Conservation (phyloP, 2,329 filamentous ascomycete species). For the Ophiostoma piceae region DNA sequence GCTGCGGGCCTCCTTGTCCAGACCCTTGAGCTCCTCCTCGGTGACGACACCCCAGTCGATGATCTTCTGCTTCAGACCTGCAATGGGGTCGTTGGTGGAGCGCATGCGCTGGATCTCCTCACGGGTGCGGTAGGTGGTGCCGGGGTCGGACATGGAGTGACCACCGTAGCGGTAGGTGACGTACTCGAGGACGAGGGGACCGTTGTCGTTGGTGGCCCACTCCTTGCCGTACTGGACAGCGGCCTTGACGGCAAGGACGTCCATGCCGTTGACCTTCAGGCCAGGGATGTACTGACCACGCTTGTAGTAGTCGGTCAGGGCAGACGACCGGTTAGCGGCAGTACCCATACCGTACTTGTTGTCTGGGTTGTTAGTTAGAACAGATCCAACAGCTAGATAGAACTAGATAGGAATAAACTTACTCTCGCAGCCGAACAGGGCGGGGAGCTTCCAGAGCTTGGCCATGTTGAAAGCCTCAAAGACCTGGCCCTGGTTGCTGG, state of each 20-base stretch:
- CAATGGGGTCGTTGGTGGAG: conserved; percentile 96
- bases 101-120: conserved; percentile 99
- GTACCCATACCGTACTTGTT: conserved; percentile 99
- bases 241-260: conserved; percentile 94
- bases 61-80: conserved; percentile 95
- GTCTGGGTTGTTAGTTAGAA: conserved; percentile 53
- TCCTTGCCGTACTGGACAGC: conserved; percentile 92
- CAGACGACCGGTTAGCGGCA: conserved; percentile 85
- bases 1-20: conserved; percentile 88
- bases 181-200: conserved; percentile 94
- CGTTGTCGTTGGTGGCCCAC: conserved; percentile 75
- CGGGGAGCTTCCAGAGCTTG: conserved; percentile 94
- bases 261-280: conserved; percentile 99
- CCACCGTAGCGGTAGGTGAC: conserved; percentile 99
- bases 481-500: conserved; percentile 97
- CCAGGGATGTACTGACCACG: conserved; percentile 99
- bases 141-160: conserved; percentile 99
- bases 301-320: conserved; percentile 99
- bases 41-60: conserved; percentile 87
- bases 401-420: conserved; percentile 41
- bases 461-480: conserved; percentile 99
- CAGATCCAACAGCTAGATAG: background rate
- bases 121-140: conserved; percentile 97
- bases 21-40: conserved; percentile 91
- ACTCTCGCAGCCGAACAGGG: conserved; percentile 98